Evolutionary conservation across 371 early-diverging fungal species (phyloP).

Genomic region (Conidiobolus incongruus): DNA sequence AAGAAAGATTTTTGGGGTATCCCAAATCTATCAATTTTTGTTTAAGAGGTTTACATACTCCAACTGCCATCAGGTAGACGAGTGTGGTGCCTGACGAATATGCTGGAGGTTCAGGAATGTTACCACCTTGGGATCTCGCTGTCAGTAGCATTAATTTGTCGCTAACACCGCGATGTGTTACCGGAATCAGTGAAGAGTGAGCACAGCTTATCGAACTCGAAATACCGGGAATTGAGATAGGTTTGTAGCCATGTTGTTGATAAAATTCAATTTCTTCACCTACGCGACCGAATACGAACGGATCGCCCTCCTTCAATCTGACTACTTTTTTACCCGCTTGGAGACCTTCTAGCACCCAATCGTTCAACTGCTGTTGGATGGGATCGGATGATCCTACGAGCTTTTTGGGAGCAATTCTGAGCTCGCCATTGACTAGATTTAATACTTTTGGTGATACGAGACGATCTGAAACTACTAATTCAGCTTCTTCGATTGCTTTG

Average conservation of each 20-base stretch:
- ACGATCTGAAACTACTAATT: conserved; percentile 60
- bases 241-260: conserved; percentile 32
- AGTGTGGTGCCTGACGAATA: conserved; percentile 38
- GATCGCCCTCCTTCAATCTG: conserved; percentile 76
- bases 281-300: conserved; percentile 79
- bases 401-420: conserved; percentile 44
- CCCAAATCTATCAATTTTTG: conserved; percentile 23
- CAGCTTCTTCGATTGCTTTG: conserved; percentile 32
- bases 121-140: conserved; percentile 44
- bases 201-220: conserved; percentile 55
- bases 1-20: conserved; percentile 31
- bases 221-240: conserved; percentile 52
- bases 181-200: conserved; percentile 40
- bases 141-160: conserved; percentile 65
- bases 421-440: conserved; percentile 14
- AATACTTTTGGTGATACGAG: conserved; percentile 44
- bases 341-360: conserved; percentile 43
- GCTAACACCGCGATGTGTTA: conserved; percentile 53
- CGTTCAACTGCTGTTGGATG: conserved; percentile 47
- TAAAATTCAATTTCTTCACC: conserved; percentile 68
- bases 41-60: conserved; percentile 29
- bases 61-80: conserved; percentile 67
- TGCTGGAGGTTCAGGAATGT: conserved; percentile 44
- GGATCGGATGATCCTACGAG: conserved; percentile 18
- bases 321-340: conserved; percentile 42